phyloP scores from a whole-genome alignment of 768 basidiomycete species.

The Tricholoma terreum region DNA sequence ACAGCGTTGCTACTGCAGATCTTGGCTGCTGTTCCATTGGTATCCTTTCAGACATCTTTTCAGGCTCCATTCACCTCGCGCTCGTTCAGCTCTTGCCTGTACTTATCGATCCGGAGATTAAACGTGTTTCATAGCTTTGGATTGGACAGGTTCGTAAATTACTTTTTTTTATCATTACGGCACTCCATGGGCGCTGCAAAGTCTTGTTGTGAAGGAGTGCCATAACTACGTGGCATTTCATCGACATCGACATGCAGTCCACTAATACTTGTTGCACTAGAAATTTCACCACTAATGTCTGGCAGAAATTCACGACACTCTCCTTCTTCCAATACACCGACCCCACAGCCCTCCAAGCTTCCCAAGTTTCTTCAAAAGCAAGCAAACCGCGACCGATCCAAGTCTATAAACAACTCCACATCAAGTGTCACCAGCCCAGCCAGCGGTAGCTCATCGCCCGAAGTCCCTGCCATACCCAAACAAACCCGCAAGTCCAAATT shows the following conservation, averaged over 20 bases:
- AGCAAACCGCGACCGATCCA: conserved; percentile 53
- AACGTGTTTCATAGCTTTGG: background rate
- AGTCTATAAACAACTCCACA: conserved; percentile 40
- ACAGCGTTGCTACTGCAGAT: background rate
- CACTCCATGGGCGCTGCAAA: background rate
- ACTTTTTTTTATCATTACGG: background rate
- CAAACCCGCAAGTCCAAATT: conserved; percentile 35
- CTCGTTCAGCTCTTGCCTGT: too few relatives aligned
- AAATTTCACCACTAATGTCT: conserved; percentile 35
- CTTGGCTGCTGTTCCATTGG: background rate
- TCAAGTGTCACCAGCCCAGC: conserved; percentile 39
- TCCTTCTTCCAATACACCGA: conserved; percentile 40
- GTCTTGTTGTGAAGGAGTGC: too few relatives aligned
- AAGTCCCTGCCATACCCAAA: conserved; percentile 25
- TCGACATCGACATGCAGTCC: too few relatives aligned
- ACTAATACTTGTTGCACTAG: background rate
- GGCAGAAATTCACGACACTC: conserved; percentile 42
- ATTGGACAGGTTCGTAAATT: background rate
- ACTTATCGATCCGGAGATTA: background rate
- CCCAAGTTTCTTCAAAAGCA: conserved; percentile 69
- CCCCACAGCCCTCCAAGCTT: conserved; percentile 49
- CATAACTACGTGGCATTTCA: too few relatives aligned
- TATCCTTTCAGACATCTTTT: too few relatives aligned
- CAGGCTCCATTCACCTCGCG: too few relatives aligned
- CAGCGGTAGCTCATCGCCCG: conserved; percentile 29